A percentile compares a stretch with the other conserved stretches of the same genome.
phyloP scores from a whole-genome alignment of 2,329 filamentous ascomycete genomes.

The Trichophyton schoenleinii region DNA sequence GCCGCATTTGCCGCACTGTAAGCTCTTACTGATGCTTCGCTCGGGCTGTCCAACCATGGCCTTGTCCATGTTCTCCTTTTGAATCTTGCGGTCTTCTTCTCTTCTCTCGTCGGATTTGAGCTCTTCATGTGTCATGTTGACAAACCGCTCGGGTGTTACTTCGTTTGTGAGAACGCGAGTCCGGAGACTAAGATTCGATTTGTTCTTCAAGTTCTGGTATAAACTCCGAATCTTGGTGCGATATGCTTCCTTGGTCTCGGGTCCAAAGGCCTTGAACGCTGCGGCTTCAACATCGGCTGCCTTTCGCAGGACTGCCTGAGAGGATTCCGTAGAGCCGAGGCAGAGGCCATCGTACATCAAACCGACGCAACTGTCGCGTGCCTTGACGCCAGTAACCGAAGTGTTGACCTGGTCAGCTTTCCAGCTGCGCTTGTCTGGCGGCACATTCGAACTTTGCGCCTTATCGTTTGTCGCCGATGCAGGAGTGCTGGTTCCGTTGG shows the following conservation, averaged over 20 bases:
- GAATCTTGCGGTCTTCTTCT: slow-evolving; percentile 59
- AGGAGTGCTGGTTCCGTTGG: slow-evolving; percentile 45
- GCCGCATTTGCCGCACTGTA: slow-evolving; percentile 85
- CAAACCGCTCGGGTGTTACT: slow-evolving; percentile 60
- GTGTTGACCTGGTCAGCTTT: slow-evolving; percentile 69
- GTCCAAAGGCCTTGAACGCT: slow-evolving; percentile 56
- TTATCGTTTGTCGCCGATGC: slow-evolving; percentile 31
- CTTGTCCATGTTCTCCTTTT: slow-evolving; percentile 92
- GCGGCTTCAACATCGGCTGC: slow-evolving; percentile 65
- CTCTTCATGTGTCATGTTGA: slow-evolving; percentile 78
- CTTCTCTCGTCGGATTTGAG: slow-evolving; percentile 77
- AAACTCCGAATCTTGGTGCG: slow-evolving; percentile 81
- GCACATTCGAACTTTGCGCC: slow-evolving; percentile 42
- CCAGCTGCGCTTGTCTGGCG: slow-evolving; percentile 67
- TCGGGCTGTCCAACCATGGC: slow-evolving; percentile 88
- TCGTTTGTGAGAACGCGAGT: slow-evolving; percentile 61
- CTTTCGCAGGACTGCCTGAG: slow-evolving; percentile 54
- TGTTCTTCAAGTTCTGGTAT: slow-evolving; percentile 90
- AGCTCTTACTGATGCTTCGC: slow-evolving; percentile 75
- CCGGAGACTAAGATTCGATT: slow-evolving; percentile 67
- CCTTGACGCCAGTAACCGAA: slow-evolving; percentile 58
- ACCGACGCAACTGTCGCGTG: slow-evolving; percentile 74
- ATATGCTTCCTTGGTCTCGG: slow-evolving; percentile 61
- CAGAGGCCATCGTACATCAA: slow-evolving; percentile 90
- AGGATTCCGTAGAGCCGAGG: slow-evolving; percentile 46